Base-by-base conservation (phyloP, 2,329 filamentous ascomycete genomes). In the Colletotrichum sp. region DNA sequence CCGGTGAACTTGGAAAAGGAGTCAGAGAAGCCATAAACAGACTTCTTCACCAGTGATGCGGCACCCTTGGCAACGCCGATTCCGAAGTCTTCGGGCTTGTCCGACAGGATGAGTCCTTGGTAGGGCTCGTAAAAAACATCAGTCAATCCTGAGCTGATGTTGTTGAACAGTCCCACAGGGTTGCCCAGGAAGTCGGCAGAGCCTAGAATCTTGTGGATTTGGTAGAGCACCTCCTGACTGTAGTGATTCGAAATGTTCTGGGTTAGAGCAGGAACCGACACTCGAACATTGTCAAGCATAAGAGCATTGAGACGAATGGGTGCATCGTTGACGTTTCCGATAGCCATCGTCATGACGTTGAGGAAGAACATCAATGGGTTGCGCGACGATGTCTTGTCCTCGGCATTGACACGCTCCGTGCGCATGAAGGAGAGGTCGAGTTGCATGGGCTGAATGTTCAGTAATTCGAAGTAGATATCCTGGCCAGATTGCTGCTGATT, bases 111-210 rank as follows among this genome's bases (percentile, higher is more conserved):
- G 65, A 99, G 92, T 26, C 98, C 95, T 87, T 99, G 97, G 86
- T 99, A 99, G 48, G 97, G 97, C 84, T 99, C 98, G 88, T 99
- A 99, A 87, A 99, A 99, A 83, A 99, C 98, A 83, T 98, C 97
- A 24, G 95, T 96, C 69, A 99, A 95, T 80, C 98, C 97, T 61
- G 97, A 99, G 80, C 95, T 98, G 84, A 99, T 95, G 83, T 96
- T 99, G 87, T 98, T 99, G 92, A 99, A 99, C 59, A 99, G 89
- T 60, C 97, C 97, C 18, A 99, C 98, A 0, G 97, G 97, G 81
- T 99, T 99, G 48, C 97, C 97, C 7, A 99, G 89, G 90, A 99
- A 99, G 84, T 99, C 97, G 7, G 97, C 97, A 7, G 96, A 99
- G 21, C 97, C 97, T 72, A 99, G 92, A 79, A 99, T 97, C 85